Conservation (phyloP, 352 stramenopile species). For the Elongisporangium anandrum region DNA sequence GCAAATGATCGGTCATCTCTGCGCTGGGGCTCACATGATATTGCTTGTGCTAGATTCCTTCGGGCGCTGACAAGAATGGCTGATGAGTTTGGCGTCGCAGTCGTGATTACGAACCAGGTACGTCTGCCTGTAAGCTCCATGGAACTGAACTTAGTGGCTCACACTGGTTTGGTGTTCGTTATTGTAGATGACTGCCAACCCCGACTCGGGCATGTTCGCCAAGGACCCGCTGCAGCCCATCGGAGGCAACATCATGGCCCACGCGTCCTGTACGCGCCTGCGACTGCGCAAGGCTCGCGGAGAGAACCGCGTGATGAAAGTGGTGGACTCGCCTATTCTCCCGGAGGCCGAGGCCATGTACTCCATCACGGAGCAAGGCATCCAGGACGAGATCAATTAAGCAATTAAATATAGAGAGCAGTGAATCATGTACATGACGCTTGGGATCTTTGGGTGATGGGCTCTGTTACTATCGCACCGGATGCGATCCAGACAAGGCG, state of each 20-base stretch:
- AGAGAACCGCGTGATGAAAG: constrained; percentile 98
- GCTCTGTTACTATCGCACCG: not conserved
- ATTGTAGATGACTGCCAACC: constrained; percentile 83
- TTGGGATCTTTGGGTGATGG: not conserved
- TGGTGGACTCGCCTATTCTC: constrained; percentile 95
- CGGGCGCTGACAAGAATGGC: constrained; percentile 95
- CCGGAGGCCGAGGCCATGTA: constrained; percentile 98
- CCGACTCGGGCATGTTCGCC: constrained; percentile 88
- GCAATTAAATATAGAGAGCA: not conserved
- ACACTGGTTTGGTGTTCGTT: constrained; percentile 1
- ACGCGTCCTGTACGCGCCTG: constrained; percentile 81
- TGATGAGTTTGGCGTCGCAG: constrained; percentile 99
- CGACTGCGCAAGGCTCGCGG: constrained; percentile 96
- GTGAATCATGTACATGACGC: not conserved
- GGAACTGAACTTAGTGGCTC: not conserved
- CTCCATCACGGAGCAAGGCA: constrained; percentile 94
- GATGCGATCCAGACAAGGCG: constrained; percentile 5
- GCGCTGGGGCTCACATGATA: not conserved
- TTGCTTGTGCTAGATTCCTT: constrained; percentile 87
- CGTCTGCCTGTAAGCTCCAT: not conserved
- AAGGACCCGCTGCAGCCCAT: constrained; percentile 90
- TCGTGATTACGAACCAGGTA: constrained; percentile 88
- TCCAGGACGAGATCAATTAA: constrained; percentile 90
- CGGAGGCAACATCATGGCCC: constrained; percentile 88
- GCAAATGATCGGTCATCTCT: not conserved